Percentiles rank a stretch among this genome's conserved stretches.
phyloP scores from a whole-genome alignment of 768 basidiomycete genomes.

The Phanerodontia chrysosporium region DNA sequence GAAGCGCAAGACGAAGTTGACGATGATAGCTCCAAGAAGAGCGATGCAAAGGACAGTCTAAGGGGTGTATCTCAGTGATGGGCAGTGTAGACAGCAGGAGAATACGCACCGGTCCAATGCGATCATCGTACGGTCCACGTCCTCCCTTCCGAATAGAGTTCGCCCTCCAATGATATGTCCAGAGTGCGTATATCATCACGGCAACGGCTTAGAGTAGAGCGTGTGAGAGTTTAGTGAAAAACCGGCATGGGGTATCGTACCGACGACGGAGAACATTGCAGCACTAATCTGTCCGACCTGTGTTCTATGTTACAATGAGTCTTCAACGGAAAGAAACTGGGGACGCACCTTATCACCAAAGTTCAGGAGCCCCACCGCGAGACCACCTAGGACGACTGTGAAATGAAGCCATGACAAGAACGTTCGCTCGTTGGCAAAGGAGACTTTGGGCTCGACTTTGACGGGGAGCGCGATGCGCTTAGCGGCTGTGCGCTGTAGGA shows the following conservation, averaged over 20 bases:
- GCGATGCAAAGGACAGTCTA: conserved; percentile 83
- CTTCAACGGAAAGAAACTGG: background rate
- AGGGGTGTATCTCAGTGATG: conserved; percentile 11
- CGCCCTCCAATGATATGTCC: conserved; percentile 96
- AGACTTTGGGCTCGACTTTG: conserved; percentile 91
- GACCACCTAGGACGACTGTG: conserved; percentile 93
- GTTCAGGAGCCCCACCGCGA: conserved; percentile 93
- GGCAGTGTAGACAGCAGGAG: conserved; percentile 9
- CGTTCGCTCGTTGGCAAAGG: conserved; percentile 91
- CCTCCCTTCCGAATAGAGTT: conserved; percentile 88
- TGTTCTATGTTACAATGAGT: background rate
- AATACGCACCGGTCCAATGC: conserved; percentile 83
- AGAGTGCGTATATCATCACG: conserved; percentile 94
- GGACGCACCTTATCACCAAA: conserved; percentile 87
- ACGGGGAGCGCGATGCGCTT: conserved; percentile 98
- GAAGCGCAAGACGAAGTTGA: conserved; percentile 85
- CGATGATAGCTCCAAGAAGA: conserved; percentile 75
- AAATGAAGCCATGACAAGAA: conserved; percentile 99
- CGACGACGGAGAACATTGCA: conserved; percentile 92
- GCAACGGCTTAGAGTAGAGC: conserved; percentile 66
- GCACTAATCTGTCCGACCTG: conserved; percentile 95
- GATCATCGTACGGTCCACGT: conserved; percentile 93
- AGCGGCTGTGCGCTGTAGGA: conserved; percentile 87
- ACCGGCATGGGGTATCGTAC: conserved; percentile 40
- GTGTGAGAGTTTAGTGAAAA: background rate